Evolutionary conservation across 495 filamentous ascomycete species (phyloP), one percentile per base, ranked within the genome.

Genomic region (Penicillium arizonense): DNA sequence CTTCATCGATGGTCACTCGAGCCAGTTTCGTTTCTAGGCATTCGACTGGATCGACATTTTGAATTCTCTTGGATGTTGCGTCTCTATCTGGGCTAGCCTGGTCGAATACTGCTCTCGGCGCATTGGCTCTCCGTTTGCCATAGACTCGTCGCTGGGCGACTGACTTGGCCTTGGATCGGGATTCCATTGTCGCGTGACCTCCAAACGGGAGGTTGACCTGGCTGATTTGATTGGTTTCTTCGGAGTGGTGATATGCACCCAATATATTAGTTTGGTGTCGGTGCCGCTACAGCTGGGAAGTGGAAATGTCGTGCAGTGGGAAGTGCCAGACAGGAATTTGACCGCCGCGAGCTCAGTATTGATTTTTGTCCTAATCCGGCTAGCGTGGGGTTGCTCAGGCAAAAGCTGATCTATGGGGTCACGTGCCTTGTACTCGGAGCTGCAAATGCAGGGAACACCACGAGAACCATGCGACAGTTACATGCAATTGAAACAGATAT

Each of bases 21-120:
- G 69, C 70, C 28, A 77, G 13, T 50, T 72, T 71, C 4, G 47
- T 45, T 53, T 69, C 62, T 9, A 77, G 55, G 20, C 40, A 54
- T 44, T 70, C 63, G 28, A 75, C 52, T 0, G 53, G 41, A 32
- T 63, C 62, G 38, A 63, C 49, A 16, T 47, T 4, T 23, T 45
- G 45, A 26, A 40, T 28, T 13, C 49, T 51, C n/a, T 57, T 53
- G 10, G 35, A 34, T 41, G 26, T 43, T 26, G 32, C 16, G 6
- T 35, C 30, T n/a, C 52, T 70, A 11, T 53, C 55, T 3, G 73
- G 74, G 40, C 73, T 76, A 16, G 59, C 53, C 36, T 75, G 57
- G 8, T 74, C 73, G 30, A 77, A 71, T 0, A 76, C 71, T 5
- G 75, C 72, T 26, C 69, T 59, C 2, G 75, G 62, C 2, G 75